phyloP scores from a whole-genome alignment of 768 basidiomycete genomes.

The Pleurotus tuoliensis region DNA sequence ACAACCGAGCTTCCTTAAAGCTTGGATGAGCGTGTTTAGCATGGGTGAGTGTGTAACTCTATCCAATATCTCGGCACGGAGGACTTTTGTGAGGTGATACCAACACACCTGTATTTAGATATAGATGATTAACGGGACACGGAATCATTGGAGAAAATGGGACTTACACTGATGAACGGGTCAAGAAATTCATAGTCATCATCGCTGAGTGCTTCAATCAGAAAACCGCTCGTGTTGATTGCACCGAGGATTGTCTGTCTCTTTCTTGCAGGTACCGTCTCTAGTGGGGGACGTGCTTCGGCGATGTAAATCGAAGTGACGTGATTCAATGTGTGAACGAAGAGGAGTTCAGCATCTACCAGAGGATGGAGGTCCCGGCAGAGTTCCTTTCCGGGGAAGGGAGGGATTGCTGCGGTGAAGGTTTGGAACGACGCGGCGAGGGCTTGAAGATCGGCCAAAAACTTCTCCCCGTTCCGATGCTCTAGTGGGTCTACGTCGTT shows the following conservation, averaged over 20 bases:
- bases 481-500: conserved; percentile 13
- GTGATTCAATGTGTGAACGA: conserved; percentile 46
- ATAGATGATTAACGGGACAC: conserved; percentile 2
- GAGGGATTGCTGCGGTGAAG: conserved; percentile 37
- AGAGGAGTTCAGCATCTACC: conserved; percentile 39
- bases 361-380: conserved; percentile 27
- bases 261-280: neutral
- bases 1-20: neutral
- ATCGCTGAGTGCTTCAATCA: conserved; percentile 44
- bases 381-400: conserved; percentile 29
- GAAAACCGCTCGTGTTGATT: conserved; percentile 36
- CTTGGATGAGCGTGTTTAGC: neutral
- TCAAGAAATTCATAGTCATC: conserved; percentile 51
- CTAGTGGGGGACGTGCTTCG: neutral
- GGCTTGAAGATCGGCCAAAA: conserved; percentile 37
- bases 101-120: conserved; percentile 31
- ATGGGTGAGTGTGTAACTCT: neutral
- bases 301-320: conserved; percentile 41
- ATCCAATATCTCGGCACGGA: neutral
- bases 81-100: conserved; percentile 32
- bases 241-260: conserved; percentile 36
- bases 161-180: conserved; percentile 49
- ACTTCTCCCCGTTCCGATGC: conserved; percentile 23
- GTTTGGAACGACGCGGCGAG: conserved; percentile 43
- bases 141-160: neutral